Base-by-base conservation (phyloP, 2,329 filamentous ascomycete species). In the Magnaporthiopsis rhizophila region DNA sequence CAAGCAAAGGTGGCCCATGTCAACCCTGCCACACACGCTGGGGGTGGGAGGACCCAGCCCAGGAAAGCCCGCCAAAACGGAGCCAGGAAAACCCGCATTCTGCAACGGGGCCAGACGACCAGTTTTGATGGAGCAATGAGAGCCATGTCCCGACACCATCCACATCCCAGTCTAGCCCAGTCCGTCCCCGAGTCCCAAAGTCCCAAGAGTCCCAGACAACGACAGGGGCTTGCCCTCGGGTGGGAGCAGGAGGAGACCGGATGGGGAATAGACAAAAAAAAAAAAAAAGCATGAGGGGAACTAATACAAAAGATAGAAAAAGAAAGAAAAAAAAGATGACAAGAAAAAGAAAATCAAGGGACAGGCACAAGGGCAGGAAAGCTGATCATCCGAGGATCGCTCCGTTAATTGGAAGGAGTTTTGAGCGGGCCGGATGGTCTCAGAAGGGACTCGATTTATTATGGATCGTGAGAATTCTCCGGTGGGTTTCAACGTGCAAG, bases 381-480 rank as follows among this genome's bases (percentile, higher is more conserved):
- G 26, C 26, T 34, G 30, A 60, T 60, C 58, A 60, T 60, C 58
- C 58, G 58, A 60, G 58, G 58, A 60, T 60, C 58, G 26, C 57
- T 63, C 62, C 53, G 56, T 57, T 63, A 59, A 63, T 63, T 63
- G 53, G 53, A 63, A 63, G 62, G 62, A 63, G 53, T 58, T 63
- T 63, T 63, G 50, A 63, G 62, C 62, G 62, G 62, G 53, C 56
- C 62, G 56, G 56, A 28, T 66, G 65, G 67, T 66, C 65, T 66
- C 65, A 66, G 53, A 28, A 62, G 45, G 45, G 45, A 61, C 32
- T 28, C 63, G 36, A 66, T 67, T 67, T 67, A 63, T 66, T 66
- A 56, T 67, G 62, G 58, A 67, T 65, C 65, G 64, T 61, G 62
- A 64, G 66, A 70, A 68, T 70, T 70, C 68, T 67, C 69, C 68